phyloP scores from a whole-genome alignment of 2,329 filamentous ascomycete species.

The Trichoderma endophyticum region DNA sequence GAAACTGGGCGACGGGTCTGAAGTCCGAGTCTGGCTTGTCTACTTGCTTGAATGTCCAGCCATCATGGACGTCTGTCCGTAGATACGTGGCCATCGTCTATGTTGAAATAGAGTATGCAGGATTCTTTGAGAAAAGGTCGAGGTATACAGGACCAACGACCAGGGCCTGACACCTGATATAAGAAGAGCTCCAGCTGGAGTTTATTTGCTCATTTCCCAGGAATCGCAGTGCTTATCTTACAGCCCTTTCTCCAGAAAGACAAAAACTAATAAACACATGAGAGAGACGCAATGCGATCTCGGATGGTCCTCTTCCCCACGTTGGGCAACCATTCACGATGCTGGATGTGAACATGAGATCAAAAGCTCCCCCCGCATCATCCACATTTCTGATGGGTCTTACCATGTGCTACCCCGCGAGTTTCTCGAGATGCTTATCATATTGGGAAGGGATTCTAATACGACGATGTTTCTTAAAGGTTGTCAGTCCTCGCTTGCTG shows the following conservation, averaged over 20 bases:
- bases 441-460: not conserved
- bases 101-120: fast-evolving
- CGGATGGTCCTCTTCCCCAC: not conserved
- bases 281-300: not conserved
- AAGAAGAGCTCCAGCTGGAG: not conserved
- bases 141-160: not conserved
- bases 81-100: not conserved
- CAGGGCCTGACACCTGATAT: not conserved
- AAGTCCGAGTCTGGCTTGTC: constrained; percentile 6
- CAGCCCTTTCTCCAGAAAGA: not conserved
- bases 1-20: not conserved
- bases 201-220: no score
- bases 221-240: not conserved
- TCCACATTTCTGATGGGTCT: not conserved
- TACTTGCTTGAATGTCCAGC: constrained; percentile 5
- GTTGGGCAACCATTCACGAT: not conserved
- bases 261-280: not conserved
- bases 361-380: not conserved
- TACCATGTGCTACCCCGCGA: not conserved
- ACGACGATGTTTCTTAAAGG: not conserved
- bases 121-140: not conserved
- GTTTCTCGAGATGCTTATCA: not conserved
- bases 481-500: not conserved
- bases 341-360: not conserved
- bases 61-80: not conserved